Conservation (phyloP, 2,329 filamentous ascomycete genomes). For the Clonostachys rhizophaga region DNA sequence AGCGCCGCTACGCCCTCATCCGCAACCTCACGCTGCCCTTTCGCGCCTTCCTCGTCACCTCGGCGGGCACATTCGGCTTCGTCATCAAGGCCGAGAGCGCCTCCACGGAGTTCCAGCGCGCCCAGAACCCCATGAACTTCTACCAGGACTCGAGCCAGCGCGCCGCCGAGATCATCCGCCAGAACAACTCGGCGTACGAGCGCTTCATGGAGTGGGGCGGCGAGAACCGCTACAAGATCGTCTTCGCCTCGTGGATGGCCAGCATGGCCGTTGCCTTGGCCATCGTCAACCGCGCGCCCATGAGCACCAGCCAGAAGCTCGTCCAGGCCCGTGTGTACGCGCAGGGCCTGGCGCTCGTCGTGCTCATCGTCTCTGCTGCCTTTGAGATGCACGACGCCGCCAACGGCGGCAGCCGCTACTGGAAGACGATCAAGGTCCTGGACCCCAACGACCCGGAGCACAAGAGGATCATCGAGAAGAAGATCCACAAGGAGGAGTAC, state of each 20-base stretch:
- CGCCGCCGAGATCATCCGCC: slow-evolving; percentile 46
- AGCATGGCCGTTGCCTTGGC: slow-evolving; percentile 72
- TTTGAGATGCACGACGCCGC: slow-evolving; percentile 78
- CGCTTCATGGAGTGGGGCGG: slow-evolving; percentile 68
- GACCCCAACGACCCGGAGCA: slow-evolving; percentile 80
- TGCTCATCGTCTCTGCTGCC: slow-evolving; percentile 75
- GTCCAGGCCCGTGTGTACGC: slow-evolving; percentile 95
- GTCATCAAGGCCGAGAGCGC: slow-evolving; percentile 83
- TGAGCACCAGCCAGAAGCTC: slow-evolving; percentile 77
- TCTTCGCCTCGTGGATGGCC: slow-evolving; percentile 76
- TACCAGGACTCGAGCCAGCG: slow-evolving; percentile 63
- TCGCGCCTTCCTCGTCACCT: slow-evolving; percentile 84
- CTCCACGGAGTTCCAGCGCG: slow-evolving; percentile 60
- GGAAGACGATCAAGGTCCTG: slow-evolving; percentile 78
- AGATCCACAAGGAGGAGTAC: slow-evolving; percentile 81
- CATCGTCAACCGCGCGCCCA: slow-evolving; percentile 71
- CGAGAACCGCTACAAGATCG: slow-evolving; percentile 81
- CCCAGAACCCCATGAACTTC: slow-evolving; percentile 60
- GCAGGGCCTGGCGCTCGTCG: slow-evolving; percentile 80
- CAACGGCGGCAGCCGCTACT: slow-evolving; percentile 64
- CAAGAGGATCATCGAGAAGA: slow-evolving; percentile 81
- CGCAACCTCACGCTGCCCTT: slow-evolving; percentile 81
- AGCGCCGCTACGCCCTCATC: slow-evolving; percentile 71
- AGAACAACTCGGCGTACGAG: slow-evolving; percentile 52
- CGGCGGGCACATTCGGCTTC: slow-evolving; percentile 75